Evolutionary conservation across 371 early-diverging fungal species (phyloP).

Genomic region (Mucor indicus): DNA sequence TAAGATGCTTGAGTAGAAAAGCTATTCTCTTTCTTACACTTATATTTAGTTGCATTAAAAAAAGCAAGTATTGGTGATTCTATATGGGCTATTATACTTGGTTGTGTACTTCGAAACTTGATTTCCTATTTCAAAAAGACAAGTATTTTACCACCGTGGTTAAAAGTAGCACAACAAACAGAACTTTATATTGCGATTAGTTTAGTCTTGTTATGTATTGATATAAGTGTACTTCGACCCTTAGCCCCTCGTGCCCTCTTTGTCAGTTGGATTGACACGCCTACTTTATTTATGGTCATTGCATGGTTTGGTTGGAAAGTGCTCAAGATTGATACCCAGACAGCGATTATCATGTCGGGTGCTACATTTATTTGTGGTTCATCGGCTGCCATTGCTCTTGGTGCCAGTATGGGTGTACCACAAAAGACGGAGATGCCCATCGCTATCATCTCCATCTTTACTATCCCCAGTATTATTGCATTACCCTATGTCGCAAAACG

Average conservation of each 20-base stretch:
- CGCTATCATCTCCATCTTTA: slow-evolving; percentile 64
- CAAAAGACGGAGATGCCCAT: slow-evolving; percentile 60
- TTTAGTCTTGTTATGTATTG: slow-evolving; percentile 58
- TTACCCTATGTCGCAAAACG: slow-evolving; percentile 57
- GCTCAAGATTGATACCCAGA: slow-evolving; percentile 57
- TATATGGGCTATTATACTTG: slow-evolving; percentile 64
- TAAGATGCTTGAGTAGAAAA: slow-evolving; percentile 8
- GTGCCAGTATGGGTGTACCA: slow-evolving; percentile 54
- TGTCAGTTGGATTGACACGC: slow-evolving; percentile 65
- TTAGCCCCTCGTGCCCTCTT: slow-evolving; percentile 59
- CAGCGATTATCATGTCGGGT: slow-evolving; percentile 60
- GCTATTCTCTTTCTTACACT: neutral
- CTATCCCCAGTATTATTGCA: slow-evolving; percentile 64
- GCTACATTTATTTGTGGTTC: slow-evolving; percentile 67
- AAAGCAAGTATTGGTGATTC: slow-evolving; percentile 56
- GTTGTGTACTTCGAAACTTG: slow-evolving; percentile 46
- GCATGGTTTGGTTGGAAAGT: slow-evolving; percentile 50
- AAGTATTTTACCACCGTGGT: slow-evolving; percentile 44
- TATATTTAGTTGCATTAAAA: slow-evolving; percentile 31
- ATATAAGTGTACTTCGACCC: slow-evolving; percentile 51
- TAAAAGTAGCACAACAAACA: slow-evolving; percentile 60
- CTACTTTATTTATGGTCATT: slow-evolving; percentile 52
- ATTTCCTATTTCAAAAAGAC: slow-evolving; percentile 33
- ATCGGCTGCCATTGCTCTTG: slow-evolving; percentile 61
- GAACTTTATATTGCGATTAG: slow-evolving; percentile 63